Conservation (phyloP, 2,329 filamentous ascomycete species). For the Penicillium oxalicum region DNA sequence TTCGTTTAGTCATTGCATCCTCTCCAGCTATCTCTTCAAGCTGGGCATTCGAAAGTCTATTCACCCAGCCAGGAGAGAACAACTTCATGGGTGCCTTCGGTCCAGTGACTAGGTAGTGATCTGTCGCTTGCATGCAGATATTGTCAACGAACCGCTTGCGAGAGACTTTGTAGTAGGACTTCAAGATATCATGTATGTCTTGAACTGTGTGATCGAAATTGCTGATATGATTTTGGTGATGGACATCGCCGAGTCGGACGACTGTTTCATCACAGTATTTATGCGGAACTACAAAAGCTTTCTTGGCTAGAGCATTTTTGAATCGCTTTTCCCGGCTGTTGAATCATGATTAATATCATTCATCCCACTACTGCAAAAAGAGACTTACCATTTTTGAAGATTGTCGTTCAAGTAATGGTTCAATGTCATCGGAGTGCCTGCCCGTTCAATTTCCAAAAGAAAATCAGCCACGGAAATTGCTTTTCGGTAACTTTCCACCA, state of each 20-base stretch:
- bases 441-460: neutral
- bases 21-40: no score
- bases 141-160: slow-evolving; percentile 58
- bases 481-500: neutral
- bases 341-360: slow-evolving; percentile 1
- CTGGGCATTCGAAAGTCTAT: no score
- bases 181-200: slow-evolving; percentile 56
- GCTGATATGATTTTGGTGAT: no score
- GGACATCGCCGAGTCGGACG: no score
- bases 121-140: slow-evolving; percentile 53
- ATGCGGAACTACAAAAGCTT: no score
- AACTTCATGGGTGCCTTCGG: no score
- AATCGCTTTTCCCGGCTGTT: no score
- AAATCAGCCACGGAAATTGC: neutral
- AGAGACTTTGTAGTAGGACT: slow-evolving; percentile 57
- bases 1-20: no score
- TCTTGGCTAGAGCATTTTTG: no score
- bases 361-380: no score
- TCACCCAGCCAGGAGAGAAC: no score
- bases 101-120: slow-evolving; percentile 47
- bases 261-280: no score
- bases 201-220: slow-evolving; percentile 23
- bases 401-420: slow-evolving; percentile 6
- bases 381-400: neutral
- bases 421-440: slow-evolving; percentile 3